A percentile compares a stretch with the other conserved stretches of the same genome.
phyloP scores from a whole-genome alignment of 352 stramenopile species.

The Globisporangium nodosum region DNA sequence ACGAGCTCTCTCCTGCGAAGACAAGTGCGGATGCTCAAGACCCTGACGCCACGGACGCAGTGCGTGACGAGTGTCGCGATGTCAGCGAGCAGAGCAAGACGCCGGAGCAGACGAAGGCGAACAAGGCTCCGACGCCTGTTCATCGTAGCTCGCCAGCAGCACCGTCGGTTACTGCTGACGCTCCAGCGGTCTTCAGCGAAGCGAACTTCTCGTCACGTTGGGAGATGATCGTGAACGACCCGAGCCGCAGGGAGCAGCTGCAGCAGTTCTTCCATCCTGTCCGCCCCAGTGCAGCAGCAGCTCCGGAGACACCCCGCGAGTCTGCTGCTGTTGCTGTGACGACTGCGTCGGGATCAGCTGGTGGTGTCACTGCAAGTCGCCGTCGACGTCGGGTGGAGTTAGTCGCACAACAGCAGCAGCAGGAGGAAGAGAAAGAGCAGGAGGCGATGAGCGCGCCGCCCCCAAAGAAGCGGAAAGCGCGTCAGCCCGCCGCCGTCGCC shows the following conservation, averaged over 20 bases:
- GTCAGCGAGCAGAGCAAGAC: background rate
- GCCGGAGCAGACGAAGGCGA: background rate
- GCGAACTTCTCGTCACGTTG: constrained; percentile 9
- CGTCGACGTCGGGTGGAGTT: constrained; percentile 1
- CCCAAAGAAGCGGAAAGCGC: constrained; percentile 11
- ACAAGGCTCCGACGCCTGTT: background rate
- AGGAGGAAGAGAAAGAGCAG: background rate
- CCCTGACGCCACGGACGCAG: background rate
- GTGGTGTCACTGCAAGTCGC: background rate
- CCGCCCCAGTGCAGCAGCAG: background rate
- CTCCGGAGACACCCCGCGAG: background rate
- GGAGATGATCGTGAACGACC: constrained; percentile 8
- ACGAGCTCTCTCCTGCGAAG: background rate
- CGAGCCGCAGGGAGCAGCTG: background rate
- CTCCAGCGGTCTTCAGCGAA: background rate
- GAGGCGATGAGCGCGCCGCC: background rate
- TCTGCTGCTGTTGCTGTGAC: background rate
- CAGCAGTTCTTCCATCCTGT: constrained; percentile 8
- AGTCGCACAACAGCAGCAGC: background rate
- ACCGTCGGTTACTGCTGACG: no score
- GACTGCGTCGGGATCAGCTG: background rate
- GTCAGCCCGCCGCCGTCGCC: background rate
- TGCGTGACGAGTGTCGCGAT: background rate
- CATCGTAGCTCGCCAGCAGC: background rate
- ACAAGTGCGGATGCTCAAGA: background rate